Conservation (phyloP, 257 asterid species). For the Linaria vulgaris region DNA sequence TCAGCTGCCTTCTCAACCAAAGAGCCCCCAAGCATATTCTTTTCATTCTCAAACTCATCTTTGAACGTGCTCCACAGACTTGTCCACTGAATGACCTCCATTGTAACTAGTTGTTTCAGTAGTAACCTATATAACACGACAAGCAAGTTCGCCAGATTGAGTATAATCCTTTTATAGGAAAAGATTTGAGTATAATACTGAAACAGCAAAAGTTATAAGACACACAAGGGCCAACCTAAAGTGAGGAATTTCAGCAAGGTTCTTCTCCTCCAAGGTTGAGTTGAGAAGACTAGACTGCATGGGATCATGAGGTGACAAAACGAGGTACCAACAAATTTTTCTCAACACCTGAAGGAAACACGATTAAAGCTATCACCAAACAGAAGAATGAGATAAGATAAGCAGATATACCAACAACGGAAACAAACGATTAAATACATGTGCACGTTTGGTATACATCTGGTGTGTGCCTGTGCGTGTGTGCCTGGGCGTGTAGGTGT, state of each 20-base stretch:
- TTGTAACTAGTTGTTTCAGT: constrained; percentile 80
- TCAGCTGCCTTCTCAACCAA: constrained; percentile 90
- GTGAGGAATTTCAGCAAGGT: constrained; percentile 88
- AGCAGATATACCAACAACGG: background rate
- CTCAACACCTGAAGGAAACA: constrained; percentile 66
- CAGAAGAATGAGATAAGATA: constrained; percentile 2
- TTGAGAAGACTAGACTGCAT: constrained; percentile 98
- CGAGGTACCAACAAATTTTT: constrained; percentile 95
- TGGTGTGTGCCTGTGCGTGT: too few relatives aligned
- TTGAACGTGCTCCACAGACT: constrained; percentile 76
- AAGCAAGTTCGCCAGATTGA: constrained; percentile 9
- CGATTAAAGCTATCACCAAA: constrained; percentile 4
- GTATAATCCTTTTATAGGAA: constrained; percentile 6
- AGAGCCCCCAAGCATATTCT: constrained; percentile 81
- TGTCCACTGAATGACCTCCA: constrained; percentile 96
- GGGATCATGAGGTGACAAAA: constrained; percentile 86
- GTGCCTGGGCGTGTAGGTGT: too few relatives aligned
- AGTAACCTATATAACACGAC: constrained; percentile 49
- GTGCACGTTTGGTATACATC: background rate
- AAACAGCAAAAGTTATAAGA: constrained; percentile 3
- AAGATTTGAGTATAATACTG: constrained; percentile 12
- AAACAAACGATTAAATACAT: background rate
- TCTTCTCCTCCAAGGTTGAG: constrained; percentile 90
- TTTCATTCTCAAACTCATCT: constrained; percentile 90
- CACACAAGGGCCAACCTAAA: constrained; percentile 45